A percentile compares a stretch with the other conserved stretches of the same genome.
Evolutionary conservation across 345 rosid genomes (phyloP).

Genomic region (Eucalyptus curtisii): DNA sequence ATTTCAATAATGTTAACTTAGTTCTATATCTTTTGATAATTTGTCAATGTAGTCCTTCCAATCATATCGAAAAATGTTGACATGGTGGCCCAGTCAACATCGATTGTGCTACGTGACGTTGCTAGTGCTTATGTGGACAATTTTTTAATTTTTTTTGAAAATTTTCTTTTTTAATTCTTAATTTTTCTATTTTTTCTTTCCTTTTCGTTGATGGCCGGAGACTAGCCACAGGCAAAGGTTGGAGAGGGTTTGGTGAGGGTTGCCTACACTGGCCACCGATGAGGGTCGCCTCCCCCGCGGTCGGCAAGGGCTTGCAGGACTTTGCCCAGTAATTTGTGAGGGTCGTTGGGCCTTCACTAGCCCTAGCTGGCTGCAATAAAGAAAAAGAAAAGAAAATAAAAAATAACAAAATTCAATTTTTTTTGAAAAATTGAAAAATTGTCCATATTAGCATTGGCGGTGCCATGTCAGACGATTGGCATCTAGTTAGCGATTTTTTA

Average conservation of each 20-base stretch:
- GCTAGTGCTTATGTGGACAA: accelerated
- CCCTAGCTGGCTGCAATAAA: accelerated
- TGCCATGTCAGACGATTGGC: accelerated
- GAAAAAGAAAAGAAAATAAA: too few relatives aligned
- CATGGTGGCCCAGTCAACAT: accelerated
- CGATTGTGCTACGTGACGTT: accelerated
- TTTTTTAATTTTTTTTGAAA: too few relatives aligned
- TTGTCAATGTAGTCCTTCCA: not conserved
- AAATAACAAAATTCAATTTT: too few relatives aligned
- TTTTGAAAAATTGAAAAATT: too few relatives aligned
- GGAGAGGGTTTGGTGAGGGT: not conserved
- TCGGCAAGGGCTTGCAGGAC: accelerated
- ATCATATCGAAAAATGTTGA: not conserved
- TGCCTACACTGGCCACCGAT: accelerated
- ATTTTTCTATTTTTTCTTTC: too few relatives aligned
- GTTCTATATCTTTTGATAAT: too few relatives aligned
- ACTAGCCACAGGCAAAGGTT: not conserved
- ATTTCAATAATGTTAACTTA: too few relatives aligned
- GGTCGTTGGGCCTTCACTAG: not conserved
- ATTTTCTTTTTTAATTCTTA: too few relatives aligned
- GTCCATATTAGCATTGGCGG: not conserved
- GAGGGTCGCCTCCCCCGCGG: not conserved
- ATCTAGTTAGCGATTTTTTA: too few relatives aligned
- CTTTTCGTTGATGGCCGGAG: not conserved
- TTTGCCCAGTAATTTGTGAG: not conserved